phyloP scores from a whole-genome alignment of 345 rosid species.

The Odontarrhena argentea region DNA sequence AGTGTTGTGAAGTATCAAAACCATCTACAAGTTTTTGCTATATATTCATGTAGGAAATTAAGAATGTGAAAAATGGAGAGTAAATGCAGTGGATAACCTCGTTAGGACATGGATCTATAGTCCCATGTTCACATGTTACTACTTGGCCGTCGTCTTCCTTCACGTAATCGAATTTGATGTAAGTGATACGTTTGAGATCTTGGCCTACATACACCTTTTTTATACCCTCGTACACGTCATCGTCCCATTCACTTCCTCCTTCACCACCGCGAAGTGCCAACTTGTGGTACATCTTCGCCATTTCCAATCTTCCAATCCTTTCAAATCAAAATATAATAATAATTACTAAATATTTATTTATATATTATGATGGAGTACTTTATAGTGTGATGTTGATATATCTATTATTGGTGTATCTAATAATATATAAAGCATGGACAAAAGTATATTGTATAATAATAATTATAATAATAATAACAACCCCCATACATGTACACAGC shows the following conservation, averaged over 20 bases:
- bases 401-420: constrained; percentile 6
- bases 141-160: constrained; percentile 24
- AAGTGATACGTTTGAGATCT: constrained; percentile 29
- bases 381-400: not conserved
- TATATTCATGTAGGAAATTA: not conserved
- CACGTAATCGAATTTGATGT: constrained; percentile 35
- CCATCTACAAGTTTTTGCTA: too few relatives aligned
- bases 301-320: not conserved
- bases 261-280: constrained; percentile 22
- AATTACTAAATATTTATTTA: not conserved
- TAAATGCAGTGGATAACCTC: constrained; percentile 20
- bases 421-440: not conserved
- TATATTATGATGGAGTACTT: not conserved
- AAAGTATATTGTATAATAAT: not conserved
- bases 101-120: not conserved
- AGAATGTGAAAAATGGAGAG: not conserved
- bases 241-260: constrained; percentile 39
- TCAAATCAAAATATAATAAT: not conserved
- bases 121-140: constrained; percentile 37
- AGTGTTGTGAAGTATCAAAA: too few relatives aligned
- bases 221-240: constrained; percentile 35
- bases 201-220: constrained; percentile 34
- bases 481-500: too few relatives aligned
- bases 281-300: constrained; percentile 24
- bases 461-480: too few relatives aligned